phyloP scores from a whole-genome alignment of 371 early-diverging fungal species.

The Mucor indicus region DNA sequence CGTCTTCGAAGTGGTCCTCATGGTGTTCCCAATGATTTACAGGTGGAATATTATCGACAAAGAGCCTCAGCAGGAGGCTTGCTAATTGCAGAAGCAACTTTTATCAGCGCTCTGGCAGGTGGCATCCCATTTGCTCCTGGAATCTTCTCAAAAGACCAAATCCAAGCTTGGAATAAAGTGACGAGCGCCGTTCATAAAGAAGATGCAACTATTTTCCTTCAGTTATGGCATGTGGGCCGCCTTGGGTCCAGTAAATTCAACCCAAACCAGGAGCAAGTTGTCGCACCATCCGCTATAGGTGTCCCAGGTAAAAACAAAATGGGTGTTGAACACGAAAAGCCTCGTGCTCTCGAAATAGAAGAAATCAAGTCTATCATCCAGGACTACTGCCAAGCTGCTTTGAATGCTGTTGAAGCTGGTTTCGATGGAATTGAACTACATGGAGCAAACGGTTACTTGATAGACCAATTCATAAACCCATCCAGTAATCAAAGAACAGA shows the following conservation, averaged over 20 bases:
- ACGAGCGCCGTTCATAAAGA: conserved; percentile 55
- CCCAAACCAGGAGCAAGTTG: background rate
- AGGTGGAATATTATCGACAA: conserved; percentile 51
- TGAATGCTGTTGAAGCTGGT: conserved; percentile 37
- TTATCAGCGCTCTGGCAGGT: conserved; percentile 31
- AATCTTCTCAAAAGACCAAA: conserved; percentile 43
- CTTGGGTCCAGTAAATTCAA: background rate
- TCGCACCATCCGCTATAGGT: conserved; percentile 1
- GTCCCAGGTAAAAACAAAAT: background rate
- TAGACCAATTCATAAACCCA: conserved; percentile 52
- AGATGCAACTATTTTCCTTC: conserved; percentile 50
- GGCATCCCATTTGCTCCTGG: conserved; percentile 28
- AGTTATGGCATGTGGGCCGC: conserved; percentile 48
- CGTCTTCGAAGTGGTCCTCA: conserved; percentile 26
- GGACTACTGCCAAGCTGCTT: conserved; percentile 57
- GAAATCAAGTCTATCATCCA: conserved; percentile 57
- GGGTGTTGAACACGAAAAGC: conserved; percentile 1
- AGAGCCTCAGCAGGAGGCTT: conserved; percentile 52
- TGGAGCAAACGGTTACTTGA: conserved; percentile 62
- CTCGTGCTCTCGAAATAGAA: conserved; percentile 52
- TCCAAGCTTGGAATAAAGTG: conserved; percentile 52
- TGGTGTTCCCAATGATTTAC: conserved; percentile 34
- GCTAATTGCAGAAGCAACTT: conserved; percentile 53
- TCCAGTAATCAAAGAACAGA: conserved; percentile 51
- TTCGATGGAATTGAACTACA: conserved; percentile 74